These are phyloP conservation scores for Melanomma pulvis-pyrius DNA, from an alignment of 495 filamentous ascomycete species.

Conservation along the genomic window DNA sequence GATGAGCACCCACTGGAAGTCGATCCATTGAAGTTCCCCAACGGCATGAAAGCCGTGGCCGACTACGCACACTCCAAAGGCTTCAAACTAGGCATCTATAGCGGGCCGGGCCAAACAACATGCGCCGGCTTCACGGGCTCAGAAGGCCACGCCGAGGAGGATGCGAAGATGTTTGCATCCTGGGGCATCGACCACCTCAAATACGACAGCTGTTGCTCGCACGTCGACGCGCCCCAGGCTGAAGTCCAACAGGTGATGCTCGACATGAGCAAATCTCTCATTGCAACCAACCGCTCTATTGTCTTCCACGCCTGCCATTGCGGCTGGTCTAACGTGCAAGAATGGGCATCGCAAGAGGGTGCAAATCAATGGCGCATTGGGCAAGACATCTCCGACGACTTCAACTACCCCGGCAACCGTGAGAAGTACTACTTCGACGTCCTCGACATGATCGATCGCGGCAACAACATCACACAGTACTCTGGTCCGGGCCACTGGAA, in stretches of 20 bases:
- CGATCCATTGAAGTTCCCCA: slow-evolving; percentile 30
- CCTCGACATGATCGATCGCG: slow-evolving; percentile 33
- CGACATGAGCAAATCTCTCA: slow-evolving; percentile 25
- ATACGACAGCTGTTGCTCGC: slow-evolving; percentile 32
- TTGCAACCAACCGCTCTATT: slow-evolving; percentile 25
- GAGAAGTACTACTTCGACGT: slow-evolving; percentile 37
- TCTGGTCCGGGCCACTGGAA: slow-evolving; percentile 31
- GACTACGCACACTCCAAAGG: slow-evolving; percentile 33
- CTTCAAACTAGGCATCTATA: slow-evolving; percentile 34
- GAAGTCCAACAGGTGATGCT: slow-evolving; percentile 32
- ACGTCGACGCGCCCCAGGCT: slow-evolving; percentile 18
- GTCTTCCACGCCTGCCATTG: slow-evolving; percentile 34
- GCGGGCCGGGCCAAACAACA: slow-evolving; percentile 19
- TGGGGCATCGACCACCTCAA: slow-evolving; percentile 35
- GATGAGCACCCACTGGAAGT: slow-evolving; percentile 20
- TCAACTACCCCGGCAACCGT: slow-evolving; percentile 32
- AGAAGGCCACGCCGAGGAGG: slow-evolving; percentile 21
- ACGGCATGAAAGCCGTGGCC: slow-evolving; percentile 26
- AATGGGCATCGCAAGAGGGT: slow-evolving; percentile 28
- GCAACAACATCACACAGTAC: slow-evolving; percentile 24
- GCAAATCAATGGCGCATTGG: slow-evolving; percentile 35
- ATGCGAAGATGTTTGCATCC: slow-evolving; percentile 30
- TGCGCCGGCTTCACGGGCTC: slow-evolving; percentile 30
- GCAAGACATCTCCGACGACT: slow-evolving; percentile 33
- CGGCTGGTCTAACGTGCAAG: slow-evolving; percentile 27